Evolutionary conservation across 2,329 filamentous ascomycete species (phyloP), one percentile per base, ranked within the genome.

Genomic region (Colletotrichum graminicola): DNA sequence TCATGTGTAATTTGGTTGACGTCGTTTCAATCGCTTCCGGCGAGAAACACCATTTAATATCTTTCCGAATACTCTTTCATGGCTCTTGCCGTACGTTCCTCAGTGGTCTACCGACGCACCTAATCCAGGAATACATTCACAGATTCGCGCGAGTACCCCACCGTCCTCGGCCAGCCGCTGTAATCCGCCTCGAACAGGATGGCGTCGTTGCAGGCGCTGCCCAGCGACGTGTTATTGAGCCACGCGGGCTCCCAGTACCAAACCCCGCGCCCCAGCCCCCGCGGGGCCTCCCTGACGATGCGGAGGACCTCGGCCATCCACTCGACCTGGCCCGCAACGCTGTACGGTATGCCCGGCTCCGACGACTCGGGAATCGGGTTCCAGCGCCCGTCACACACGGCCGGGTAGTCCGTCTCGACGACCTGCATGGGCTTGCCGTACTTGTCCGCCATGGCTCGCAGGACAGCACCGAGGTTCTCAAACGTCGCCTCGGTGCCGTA

Each of bases 401-500:
- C 68, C 23, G 68, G 68, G 47, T 71, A 71, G 54, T 71, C 65
- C 45, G 68, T 71, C 54, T 71, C 68, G 18, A 71, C 68, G 7
- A 71, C 66, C 68, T 71, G 68, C 36, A 62, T 52, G 18, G 68
- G 68, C 47, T 71, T 71, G 43, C 39, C 47, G 65, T 71, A 71
- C 68, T 60, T 68, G 39, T 68, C 66, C 2, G 43, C 66, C 65
- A 71, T 54, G 52, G 39, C 60, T 12, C 47, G 52, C 21, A 71
- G 64, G 36, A 60, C 57, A 1, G 23, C 63, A 36, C 49, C n/a
- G 8, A 71, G 60, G 57, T 71, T 71, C 59, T 62, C 54, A 55
- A 71, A 68, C 39, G 68, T 71, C 21, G 68, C 68, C 45, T 65
- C 43, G 8, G 68, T 71, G 65, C 68, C 68, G 59, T 71, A 71